Base-by-base conservation (phyloP, 208 protist genomes). In the Angomonas deanei region DNA sequence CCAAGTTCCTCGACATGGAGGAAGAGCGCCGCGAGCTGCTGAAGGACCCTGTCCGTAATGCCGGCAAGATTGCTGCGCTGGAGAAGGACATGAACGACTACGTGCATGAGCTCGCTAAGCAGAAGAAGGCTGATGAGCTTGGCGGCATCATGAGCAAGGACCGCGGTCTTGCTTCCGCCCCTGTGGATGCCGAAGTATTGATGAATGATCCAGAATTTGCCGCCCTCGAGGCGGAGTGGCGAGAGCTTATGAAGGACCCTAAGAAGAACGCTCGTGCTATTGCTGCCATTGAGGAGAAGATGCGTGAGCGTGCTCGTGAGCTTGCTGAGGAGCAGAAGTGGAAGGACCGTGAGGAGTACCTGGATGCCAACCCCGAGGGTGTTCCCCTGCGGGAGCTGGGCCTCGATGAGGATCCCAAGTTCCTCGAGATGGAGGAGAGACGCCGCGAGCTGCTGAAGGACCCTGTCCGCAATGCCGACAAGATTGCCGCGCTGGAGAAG, bases 281-380 rank as follows among this genome's bases (percentile, higher is more conserved):
- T 53, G 31, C 2, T 3, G 68, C 38, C 1, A 3, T 64, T 11
- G 13, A 46, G 30, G 32, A 53, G 27, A 15, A 42, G 27, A 55
- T 74, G 21, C 73, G 74, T 52, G 57, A 70, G 32, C 66, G 66
- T 27, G 60, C 60, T 8, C 66, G 65, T 32, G 53, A 74, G 54
- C 67, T 72, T 15, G 72, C 72, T 13, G 23, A 15, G 8, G 15
- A 42, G 34, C n/a, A 50, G 17, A 4, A 19, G 15, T 56, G 50
- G 50, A 56, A 56, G 21, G 23, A 56, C 5, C 11, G 50, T 5
- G 10, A 32, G 8, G 21, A 67, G 56, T 90, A 85, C 68, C 73
- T 94, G 33, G 81, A 90, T 61, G 70, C 74, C 15, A 71, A 85
- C 46, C 84, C 85, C 15, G 82, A 89, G 60, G 83, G 82, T 31